These are phyloP conservation scores for Mucor racemosus DNA, from an alignment of 371 early-diverging fungal species.

Conservation along the genomic window DNA sequence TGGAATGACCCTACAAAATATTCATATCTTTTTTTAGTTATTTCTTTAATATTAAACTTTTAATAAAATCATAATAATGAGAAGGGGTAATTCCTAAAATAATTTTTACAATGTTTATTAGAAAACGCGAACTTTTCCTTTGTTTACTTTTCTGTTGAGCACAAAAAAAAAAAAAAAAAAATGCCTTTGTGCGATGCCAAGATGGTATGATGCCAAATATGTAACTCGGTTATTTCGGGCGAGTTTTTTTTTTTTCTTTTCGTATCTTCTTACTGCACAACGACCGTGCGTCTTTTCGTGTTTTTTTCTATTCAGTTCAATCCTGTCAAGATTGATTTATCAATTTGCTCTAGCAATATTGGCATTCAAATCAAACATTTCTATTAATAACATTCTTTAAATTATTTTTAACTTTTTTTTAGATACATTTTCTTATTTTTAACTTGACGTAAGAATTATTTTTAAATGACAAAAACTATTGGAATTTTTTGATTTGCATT, in stretches of 20 bases:
- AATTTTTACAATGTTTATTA: not conserved
- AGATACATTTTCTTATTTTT: not conserved
- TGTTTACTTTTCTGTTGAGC: not conserved
- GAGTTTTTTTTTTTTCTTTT: not conserved
- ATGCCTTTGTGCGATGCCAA: slow-evolving; percentile 3
- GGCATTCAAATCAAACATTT: not conserved
- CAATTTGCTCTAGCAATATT: not conserved
- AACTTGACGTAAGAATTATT: slow-evolving; percentile 1
- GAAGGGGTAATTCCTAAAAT: not conserved
- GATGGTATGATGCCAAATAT: slow-evolving; percentile 7
- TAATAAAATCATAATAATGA: slow-evolving; percentile 4
- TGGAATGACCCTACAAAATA: slow-evolving; percentile 4
- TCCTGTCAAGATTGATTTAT: not conserved
- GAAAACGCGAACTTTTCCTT: not conserved
- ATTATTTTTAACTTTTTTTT: slow-evolving; percentile 6
- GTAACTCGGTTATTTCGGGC: slow-evolving; percentile 7
- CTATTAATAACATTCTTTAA: slow-evolving; percentile 3
- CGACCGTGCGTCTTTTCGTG: not conserved
- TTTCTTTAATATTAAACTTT: slow-evolving; percentile 9
- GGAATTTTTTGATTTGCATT: no score
- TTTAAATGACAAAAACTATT: not conserved
- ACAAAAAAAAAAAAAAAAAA: not conserved
- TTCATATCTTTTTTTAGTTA: slow-evolving; percentile 7
- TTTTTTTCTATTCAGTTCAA: not conserved
- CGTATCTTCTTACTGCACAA: not conserved